Evolutionary conservation across 495 filamentous ascomycete species (phyloP).

Genomic region (Copromyces sp.): DNA sequence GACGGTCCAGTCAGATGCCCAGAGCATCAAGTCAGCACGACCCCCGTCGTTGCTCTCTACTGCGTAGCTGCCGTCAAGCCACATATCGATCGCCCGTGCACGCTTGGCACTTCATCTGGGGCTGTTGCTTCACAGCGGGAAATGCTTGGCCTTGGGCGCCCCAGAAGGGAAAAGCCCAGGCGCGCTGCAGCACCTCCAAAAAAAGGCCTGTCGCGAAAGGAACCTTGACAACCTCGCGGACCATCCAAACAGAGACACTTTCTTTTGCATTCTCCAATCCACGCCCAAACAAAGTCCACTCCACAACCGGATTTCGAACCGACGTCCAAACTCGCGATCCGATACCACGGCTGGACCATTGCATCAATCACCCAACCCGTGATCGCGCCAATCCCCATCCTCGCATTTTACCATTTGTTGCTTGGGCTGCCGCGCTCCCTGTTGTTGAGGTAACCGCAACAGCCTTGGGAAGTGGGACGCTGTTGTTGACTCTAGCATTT

Average conservation of each 20-base stretch:
- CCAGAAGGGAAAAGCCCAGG: slow-evolving; percentile 4
- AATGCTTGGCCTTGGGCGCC: not conserved
- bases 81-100: not conserved
- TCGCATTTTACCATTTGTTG: not conserved
- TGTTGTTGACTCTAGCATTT: not conserved
- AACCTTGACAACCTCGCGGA: not conserved
- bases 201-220: slow-evolving; percentile 5
- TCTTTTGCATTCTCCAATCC: not conserved
- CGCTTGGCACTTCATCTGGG: not conserved
- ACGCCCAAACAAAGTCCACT: not conserved
- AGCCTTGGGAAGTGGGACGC: not conserved
- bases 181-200: slow-evolving; percentile 18
- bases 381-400: not conserved
- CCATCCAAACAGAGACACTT: not conserved
- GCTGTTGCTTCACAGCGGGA: not conserved
- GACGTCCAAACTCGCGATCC: not conserved
- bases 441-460: not conserved
- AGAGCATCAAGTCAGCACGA: not conserved
- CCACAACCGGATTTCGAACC: not conserved
- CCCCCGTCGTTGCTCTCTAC: not conserved
- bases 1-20: not conserved
- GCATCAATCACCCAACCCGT: not conserved
- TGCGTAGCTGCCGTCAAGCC: not conserved
- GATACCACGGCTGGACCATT: not conserved
- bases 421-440: not conserved